Evolutionary conservation across 1,284 basidiomycete species (phyloP), one percentile per base, ranked within the genome.

Genomic region (Puccinia novopanici): DNA sequence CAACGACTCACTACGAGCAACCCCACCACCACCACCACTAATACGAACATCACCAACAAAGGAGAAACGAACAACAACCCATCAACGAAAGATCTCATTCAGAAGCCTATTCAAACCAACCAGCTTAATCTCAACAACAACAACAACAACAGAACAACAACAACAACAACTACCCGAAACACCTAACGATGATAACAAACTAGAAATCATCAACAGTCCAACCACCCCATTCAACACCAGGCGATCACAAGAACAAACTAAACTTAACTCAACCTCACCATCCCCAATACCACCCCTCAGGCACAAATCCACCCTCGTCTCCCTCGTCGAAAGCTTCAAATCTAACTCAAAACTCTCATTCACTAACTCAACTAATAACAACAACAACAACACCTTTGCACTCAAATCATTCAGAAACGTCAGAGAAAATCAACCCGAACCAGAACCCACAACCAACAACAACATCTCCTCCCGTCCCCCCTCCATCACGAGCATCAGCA

Each of bases 391-490:
- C 22, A 72, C 19, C 54, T 79, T 79, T 37, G 15, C 68, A 2
- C 68, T 79, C n/a, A 79, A 79, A 79, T 79, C 77, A 27, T 79
- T 79, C 65, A 55, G 77, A 71, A 79, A 79, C 57, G 77, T 79
- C 34, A n/a, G 77, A 61, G 37, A 50, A 13, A 9, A 24, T 34
- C 68, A 24, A 30, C 24, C 50, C 12, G 12, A 67, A 40, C n/a
- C 70, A 42, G 2, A 40, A 27, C 30, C 27, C 24, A 59, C 34
- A 3, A 37, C 22, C 59, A n/a, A n/a, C n/a, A n/a, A n/a, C n/a
- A 24, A 50, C 4, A 63, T 5, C 24, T 12, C 22, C 19, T 55
- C 48, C 10, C 34, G 50, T 19, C 65, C 61, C 0, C 13, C 48
- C 30, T 78, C 75, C 4, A 67, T 68, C 50, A 24, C 45, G n/a